Evolutionary conservation across 1,284 basidiomycete species (phyloP).

Genomic region (Apiotrichum sp.): DNA sequence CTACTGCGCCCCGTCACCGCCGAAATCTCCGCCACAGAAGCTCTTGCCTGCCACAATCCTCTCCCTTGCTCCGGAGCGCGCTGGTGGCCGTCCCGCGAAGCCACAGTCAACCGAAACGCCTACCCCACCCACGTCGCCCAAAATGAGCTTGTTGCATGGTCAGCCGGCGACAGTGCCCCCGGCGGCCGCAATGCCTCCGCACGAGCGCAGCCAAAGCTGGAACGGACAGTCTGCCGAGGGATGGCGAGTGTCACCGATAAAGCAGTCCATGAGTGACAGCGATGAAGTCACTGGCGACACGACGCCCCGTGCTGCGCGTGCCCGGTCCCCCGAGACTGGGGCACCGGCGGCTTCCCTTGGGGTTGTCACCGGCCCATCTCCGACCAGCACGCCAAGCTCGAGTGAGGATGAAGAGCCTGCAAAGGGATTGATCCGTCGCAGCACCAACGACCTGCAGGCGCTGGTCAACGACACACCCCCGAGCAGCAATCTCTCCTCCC

Average conservation of each 20-base stretch:
- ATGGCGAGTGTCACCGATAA: neutral
- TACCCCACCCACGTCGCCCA: neutral
- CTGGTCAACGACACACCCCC: conserved; percentile 38
- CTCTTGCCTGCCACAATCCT: conserved; percentile 5
- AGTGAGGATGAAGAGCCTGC: conserved; percentile 10
- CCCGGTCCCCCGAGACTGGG: conserved; percentile 25
- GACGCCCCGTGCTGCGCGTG: conserved; percentile 28
- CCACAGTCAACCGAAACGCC: too few species aligned
- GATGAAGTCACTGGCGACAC: conserved; percentile 19
- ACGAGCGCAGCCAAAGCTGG: conserved; percentile 40
- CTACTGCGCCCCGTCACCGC: conserved; percentile 46
- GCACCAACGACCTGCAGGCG: conserved; percentile 31
- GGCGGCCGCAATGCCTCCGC: conserved; percentile 8
- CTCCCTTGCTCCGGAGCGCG: conserved; percentile 4
- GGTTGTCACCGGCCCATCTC: conserved; percentile 4
- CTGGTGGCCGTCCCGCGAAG: neutral
- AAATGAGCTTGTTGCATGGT: conserved; percentile 28
- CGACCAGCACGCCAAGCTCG: neutral
- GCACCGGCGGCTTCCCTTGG: neutral
- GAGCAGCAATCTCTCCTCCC: conserved; percentile 41
- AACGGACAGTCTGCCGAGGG: conserved; percentile 17
- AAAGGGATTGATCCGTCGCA: conserved; percentile 10
- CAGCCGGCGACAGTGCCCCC: neutral
- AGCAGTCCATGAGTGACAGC: conserved; percentile 1
- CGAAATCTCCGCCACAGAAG: conserved; percentile 36